These are phyloP conservation scores for Rhinocladiella similis DNA, from an alignment of 2,329 filamentous ascomycete genomes.

Conservation along the genomic window DNA sequence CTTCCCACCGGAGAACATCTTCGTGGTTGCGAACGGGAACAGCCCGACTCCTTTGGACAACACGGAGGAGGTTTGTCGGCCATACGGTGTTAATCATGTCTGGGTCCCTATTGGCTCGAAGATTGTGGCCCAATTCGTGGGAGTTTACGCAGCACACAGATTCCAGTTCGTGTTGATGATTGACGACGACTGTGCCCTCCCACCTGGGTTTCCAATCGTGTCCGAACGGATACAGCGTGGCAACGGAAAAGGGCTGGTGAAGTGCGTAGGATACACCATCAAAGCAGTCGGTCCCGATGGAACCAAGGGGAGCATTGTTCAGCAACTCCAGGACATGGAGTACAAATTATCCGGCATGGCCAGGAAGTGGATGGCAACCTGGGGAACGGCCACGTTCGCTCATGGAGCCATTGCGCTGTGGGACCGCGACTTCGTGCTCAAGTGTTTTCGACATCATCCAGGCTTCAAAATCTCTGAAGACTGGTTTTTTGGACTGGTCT, in stretches of 20 bases:
- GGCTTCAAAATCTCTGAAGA: constrained; percentile 54
- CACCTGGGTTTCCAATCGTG: constrained; percentile 50
- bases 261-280: constrained; percentile 53
- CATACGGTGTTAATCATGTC: constrained; percentile 49
- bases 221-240: constrained; percentile 39
- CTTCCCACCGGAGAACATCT: constrained; percentile 49
- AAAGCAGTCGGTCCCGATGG: constrained; percentile 43
- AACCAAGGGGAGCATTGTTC: constrained; percentile 40
- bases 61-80: constrained; percentile 47
- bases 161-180: constrained; percentile 52
- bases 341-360: constrained; percentile 53
- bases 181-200: constrained; percentile 52
- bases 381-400: constrained; percentile 52
- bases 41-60: constrained; percentile 48
- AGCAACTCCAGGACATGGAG: constrained; percentile 54
- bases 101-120: constrained; percentile 53
- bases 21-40: constrained; percentile 52
- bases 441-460: constrained; percentile 50
- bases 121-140: constrained; percentile 52
- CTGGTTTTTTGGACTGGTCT: constrained; percentile 55
- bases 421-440: constrained; percentile 48
- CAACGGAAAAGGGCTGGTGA: constrained; percentile 36
- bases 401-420: constrained; percentile 54
- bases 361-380: constrained; percentile 44
- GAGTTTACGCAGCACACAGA: constrained; percentile 45